phyloP scores from a whole-genome alignment of 371 early-diverging fungal genomes.

The Mucor sp. region DNA sequence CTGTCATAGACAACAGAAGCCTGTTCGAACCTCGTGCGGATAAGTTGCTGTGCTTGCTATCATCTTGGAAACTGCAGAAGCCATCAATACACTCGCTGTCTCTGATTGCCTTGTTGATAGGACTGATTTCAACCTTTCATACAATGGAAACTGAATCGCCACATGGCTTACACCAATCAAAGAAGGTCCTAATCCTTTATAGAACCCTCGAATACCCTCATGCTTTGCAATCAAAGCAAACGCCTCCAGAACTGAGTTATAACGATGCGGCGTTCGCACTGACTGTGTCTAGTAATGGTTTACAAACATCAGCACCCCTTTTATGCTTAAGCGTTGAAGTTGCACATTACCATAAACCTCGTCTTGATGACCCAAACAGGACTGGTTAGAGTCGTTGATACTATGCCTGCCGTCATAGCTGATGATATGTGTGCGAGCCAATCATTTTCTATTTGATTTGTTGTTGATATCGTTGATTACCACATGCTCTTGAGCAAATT shows the following conservation, averaged over 20 bases:
- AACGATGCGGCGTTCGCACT: slow-evolving; percentile 66
- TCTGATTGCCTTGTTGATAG: background rate
- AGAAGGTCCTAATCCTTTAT: slow-evolving; percentile 88
- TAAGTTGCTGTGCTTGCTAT: slow-evolving; percentile 87
- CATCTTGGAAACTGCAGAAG: slow-evolving; percentile 87
- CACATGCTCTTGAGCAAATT: background rate
- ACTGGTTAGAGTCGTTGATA: slow-evolving; percentile 79
- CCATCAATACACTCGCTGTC: slow-evolving; percentile 60
- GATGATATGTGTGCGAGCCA: slow-evolving; percentile 77
- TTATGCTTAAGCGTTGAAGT: background rate
- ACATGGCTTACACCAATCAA: slow-evolving; percentile 93
- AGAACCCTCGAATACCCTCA: slow-evolving; percentile 82
- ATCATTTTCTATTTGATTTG: slow-evolving; percentile 28
- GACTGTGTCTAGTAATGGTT: slow-evolving; percentile 63
- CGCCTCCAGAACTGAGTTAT: slow-evolving; percentile 72
- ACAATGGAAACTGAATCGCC: slow-evolving; percentile 93
- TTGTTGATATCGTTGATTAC: slow-evolving; percentile 22
- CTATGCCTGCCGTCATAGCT: slow-evolving; percentile 84
- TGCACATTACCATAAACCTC: slow-evolving; percentile 73
- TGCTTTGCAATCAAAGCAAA: slow-evolving; percentile 63
- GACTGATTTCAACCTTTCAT: slow-evolving; percentile 80
- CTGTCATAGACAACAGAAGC: slow-evolving; percentile 37
- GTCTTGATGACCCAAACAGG: slow-evolving; percentile 98
- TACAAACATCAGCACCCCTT: background rate
- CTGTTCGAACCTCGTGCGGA: slow-evolving; percentile 59